Percentiles rank a stretch among this genome's conserved stretches.
Conservation (phyloP, 2,329 filamentous ascomycete genomes). For the Bimuria novae-zelandiae region DNA sequence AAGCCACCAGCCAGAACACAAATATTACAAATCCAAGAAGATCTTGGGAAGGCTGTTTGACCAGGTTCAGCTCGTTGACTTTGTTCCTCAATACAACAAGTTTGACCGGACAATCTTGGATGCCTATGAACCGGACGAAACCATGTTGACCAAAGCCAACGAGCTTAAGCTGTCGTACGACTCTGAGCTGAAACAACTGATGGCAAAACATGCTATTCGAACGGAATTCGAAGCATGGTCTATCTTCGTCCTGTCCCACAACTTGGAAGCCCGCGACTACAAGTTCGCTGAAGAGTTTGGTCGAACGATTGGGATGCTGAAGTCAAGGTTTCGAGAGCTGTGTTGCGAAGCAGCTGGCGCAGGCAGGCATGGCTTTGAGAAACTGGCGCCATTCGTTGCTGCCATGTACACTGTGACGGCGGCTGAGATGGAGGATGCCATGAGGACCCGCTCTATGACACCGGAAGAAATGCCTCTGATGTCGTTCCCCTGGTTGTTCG, state of each 20-base stretch:
- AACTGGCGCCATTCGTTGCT: constrained; percentile 73
- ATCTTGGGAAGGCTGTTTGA: constrained; percentile 85
- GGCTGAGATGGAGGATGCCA: constrained; percentile 66
- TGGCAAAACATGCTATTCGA: constrained; percentile 80
- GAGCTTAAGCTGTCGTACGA: constrained; percentile 80
- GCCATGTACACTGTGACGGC: constrained; percentile 88
- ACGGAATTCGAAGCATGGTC: constrained; percentile 95
- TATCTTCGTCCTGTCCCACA: constrained; percentile 78
- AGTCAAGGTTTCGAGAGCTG: constrained; percentile 67
- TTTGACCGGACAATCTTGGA: constrained; percentile 79
- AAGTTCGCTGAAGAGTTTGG: constrained; percentile 86
- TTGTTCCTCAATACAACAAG: constrained; percentile 70
- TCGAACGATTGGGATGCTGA: constrained; percentile 67
- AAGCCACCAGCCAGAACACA: constrained; percentile 50
- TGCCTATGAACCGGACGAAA: constrained; percentile 61
- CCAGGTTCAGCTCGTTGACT: constrained; percentile 69
- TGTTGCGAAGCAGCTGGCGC: constrained; percentile 68
- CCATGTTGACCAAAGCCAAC: constrained; percentile 62
- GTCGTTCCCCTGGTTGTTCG: constrained; percentile 92
- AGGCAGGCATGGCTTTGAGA: constrained; percentile 39
- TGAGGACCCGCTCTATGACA: constrained; percentile 53
- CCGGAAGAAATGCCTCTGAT: constrained; percentile 76
- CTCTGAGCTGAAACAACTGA: constrained; percentile 72
- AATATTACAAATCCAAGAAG: constrained; percentile 68
- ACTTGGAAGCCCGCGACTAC: constrained; percentile 75